Base-by-base conservation (phyloP, 352 stramenopile genomes). In the Globisporangium sylvaticum region DNA sequence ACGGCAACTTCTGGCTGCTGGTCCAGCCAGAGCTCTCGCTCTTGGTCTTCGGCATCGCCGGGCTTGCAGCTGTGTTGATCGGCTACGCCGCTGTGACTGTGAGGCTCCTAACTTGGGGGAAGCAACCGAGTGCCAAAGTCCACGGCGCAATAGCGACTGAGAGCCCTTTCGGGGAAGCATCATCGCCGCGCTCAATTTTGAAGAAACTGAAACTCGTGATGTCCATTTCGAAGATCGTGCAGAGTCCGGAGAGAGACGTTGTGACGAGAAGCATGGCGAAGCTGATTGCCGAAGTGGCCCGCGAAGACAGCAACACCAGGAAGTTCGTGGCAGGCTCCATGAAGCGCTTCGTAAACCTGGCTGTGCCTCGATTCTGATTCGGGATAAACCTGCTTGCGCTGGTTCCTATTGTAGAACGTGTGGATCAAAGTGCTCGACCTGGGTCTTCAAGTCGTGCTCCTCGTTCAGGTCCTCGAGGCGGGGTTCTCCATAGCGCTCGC, bases 1-100 rank as follows among this genome's bases (percentile, higher is more conserved):
- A 74, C 18, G 76, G 76, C 14, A 66, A 65, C 2, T 84, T 81
- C 58, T 87, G 79, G 75, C 39, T 77, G 15, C n/a, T 87, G 1
- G 61, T 69, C 1, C 67, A 83, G 15, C 66, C 74, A 15, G 54
- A 69, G 7, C 29, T 63, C 0, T 50, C 52, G 25, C 58, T 80
- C 25, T 34, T 63, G 42, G 52, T 52, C 18, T 14, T 78, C 6
- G 72, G 67, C 8, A 10, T 82, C 1, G 52, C 27, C 12, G 74
- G 66, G 1, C 58, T 83, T 0, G 60, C 25, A 20, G 42, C 71
- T n/a, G 57, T 76, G 24, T 63, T 50, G 0, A 2, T 76, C 32
- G 67, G 72, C 10, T 81, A 87, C 29, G 29, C 67, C 7, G 37
- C 22, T 9, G 55, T 68, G 20, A 44, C 72, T 22, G n/a, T 71